Conservation (phyloP, 768 basidiomycete species). For the Russula dissimulans region DNA sequence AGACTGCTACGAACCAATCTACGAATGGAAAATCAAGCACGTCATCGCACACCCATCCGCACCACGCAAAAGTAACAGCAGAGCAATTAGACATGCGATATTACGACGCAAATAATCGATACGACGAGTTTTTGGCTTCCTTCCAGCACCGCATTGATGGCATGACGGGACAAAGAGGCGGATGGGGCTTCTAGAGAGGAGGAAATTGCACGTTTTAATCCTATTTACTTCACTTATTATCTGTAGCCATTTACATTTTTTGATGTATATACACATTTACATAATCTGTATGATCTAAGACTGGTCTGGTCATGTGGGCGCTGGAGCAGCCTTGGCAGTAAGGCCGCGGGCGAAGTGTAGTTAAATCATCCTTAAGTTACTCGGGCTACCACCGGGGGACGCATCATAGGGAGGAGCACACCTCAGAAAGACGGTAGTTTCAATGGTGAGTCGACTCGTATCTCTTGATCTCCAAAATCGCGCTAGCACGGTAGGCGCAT, state of each 20-base stretch:
- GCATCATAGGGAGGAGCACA: background rate
- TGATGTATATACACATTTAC: too few relatives aligned
- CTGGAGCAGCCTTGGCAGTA: background rate
- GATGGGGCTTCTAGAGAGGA: slow-evolving; percentile 8
- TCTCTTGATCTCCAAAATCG: background rate
- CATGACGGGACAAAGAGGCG: slow-evolving; percentile 13
- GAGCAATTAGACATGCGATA: background rate
- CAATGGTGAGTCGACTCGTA: background rate
- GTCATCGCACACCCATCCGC: background rate
- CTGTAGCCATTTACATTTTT: too few relatives aligned
- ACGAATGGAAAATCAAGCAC: background rate
- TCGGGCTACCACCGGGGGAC: background rate
- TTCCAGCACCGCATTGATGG: slow-evolving; percentile 13
- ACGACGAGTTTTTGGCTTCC: slow-evolving; percentile 13
- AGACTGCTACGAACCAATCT: background rate
- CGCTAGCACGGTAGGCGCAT: background rate
- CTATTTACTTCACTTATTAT: too few relatives aligned
- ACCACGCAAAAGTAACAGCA: background rate
- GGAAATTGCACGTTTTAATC: too few relatives aligned
- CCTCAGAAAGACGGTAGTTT: background rate
- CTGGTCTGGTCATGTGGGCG: background rate
- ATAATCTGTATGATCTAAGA: too few relatives aligned
- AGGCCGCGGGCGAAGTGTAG: background rate
- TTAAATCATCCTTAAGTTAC: too few relatives aligned
- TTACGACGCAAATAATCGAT: background rate